Conservation (phyloP, 495 filamentous ascomycete genomes). For the Lepraria neglecta region DNA sequence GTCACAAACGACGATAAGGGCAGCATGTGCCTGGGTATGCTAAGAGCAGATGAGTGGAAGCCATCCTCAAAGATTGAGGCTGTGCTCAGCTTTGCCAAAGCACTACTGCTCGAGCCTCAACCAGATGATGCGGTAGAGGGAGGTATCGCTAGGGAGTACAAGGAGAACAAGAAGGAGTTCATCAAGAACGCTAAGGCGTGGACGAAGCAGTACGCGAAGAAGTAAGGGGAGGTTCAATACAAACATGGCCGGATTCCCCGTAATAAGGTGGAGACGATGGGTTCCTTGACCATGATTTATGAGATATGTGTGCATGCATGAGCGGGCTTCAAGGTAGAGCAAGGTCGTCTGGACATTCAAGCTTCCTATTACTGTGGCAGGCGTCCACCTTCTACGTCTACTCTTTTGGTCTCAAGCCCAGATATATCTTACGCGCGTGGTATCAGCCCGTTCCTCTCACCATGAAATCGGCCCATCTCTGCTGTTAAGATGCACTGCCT, state of each 20-base stretch:
- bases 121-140: slow-evolving; percentile 91
- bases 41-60: slow-evolving; percentile 92
- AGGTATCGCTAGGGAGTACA: slow-evolving; percentile 79
- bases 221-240: slow-evolving; percentile 4
- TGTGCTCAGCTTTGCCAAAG: slow-evolving; percentile 73
- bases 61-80: slow-evolving; percentile 69
- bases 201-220: slow-evolving; percentile 67
- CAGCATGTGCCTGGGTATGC: slow-evolving; percentile 83
- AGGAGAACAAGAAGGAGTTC: slow-evolving; percentile 63
- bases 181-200: slow-evolving; percentile 80
- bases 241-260: not conserved
- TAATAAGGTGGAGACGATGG: not conserved
- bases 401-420: not conserved
- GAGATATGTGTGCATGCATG: not conserved
- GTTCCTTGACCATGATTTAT: not conserved
- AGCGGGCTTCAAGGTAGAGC: not conserved
- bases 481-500: no score
- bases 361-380: not conserved
- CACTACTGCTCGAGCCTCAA: slow-evolving; percentile 77
- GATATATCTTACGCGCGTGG: not conserved
- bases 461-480: no score
- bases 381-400: not conserved
- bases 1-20: slow-evolving; percentile 91
- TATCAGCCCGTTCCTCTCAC: not conserved
- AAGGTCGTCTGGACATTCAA: not conserved